Evolutionary conservation across 352 stramenopile genomes (phyloP).

Genomic region (Thalassiosira mediterranea): DNA sequence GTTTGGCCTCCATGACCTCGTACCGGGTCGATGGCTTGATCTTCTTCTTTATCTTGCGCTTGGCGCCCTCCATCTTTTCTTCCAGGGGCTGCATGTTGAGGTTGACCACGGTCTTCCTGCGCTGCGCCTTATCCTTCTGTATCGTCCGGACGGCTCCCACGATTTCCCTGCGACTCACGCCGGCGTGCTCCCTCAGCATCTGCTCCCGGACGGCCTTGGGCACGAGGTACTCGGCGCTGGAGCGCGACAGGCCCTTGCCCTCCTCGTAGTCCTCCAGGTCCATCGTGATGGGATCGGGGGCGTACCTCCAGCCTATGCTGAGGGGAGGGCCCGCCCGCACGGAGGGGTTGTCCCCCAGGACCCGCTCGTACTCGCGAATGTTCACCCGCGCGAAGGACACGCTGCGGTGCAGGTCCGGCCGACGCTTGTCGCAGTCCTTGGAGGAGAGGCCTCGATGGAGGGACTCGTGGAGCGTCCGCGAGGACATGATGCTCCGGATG

Average conservation of each 20-base stretch:
- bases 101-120: slow-evolving; percentile 66
- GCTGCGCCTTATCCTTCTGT: slow-evolving; percentile 65
- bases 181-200: slow-evolving; percentile 39
- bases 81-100: slow-evolving; percentile 55
- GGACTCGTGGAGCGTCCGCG: slow-evolving; percentile 40
- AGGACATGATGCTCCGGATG: slow-evolving; percentile 39
- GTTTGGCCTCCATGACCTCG: slow-evolving; percentile 16
- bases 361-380: slow-evolving; percentile 70
- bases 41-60: slow-evolving; percentile 47
- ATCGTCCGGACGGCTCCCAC: slow-evolving; percentile 53
- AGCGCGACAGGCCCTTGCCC: slow-evolving; percentile 23
- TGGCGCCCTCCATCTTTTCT: slow-evolving; percentile 64
- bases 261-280: slow-evolving; percentile 65
- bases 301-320: slow-evolving; percentile 72
- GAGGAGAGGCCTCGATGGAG: slow-evolving; percentile 11
- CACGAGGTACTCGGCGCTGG: slow-evolving; percentile 31
- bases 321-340: slow-evolving; percentile 72
- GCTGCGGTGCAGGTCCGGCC: neutral
- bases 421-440: neutral
- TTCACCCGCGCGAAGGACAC: slow-evolving; percentile 48
- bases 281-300: slow-evolving; percentile 40
- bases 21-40: slow-evolving; percentile 6
- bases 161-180: slow-evolving; percentile 60
- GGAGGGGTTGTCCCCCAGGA: slow-evolving; percentile 73
- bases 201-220: slow-evolving; percentile 36